phyloP scores from a whole-genome alignment of 2,329 filamentous ascomycete genomes.

The Hirsutella minnesotensis region DNA sequence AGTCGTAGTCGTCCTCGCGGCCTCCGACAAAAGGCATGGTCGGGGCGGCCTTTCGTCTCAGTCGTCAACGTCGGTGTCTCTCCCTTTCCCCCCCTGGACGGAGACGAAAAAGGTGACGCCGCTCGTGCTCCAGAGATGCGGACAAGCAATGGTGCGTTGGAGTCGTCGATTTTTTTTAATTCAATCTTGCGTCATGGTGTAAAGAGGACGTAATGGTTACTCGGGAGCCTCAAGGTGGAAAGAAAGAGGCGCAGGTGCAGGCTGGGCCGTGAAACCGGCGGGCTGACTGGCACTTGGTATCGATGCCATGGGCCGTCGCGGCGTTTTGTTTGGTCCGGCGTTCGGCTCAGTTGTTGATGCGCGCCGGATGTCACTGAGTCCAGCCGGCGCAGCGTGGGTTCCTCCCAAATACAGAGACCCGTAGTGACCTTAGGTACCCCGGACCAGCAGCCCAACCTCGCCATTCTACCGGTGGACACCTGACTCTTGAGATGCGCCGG shows the following conservation, averaged over 20 bases:
- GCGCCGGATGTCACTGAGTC: background rate
- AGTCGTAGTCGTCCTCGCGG: conserved; percentile 11
- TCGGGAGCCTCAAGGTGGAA: background rate
- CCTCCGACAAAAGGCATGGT: conserved; percentile 23
- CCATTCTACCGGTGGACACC: too few species aligned
- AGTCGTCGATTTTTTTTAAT: too few species aligned
- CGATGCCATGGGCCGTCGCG: too few species aligned
- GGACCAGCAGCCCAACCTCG: too few species aligned
- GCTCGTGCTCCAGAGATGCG: too few species aligned
- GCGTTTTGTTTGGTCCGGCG: conserved; percentile 2
- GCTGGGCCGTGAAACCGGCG: background rate
- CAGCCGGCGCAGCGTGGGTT: too few species aligned
- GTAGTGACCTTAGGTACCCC: too few species aligned
- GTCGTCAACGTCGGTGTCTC: background rate
- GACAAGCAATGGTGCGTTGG: too few species aligned
- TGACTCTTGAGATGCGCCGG: too few species aligned
- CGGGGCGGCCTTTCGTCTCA: background rate
- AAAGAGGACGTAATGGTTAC: background rate
- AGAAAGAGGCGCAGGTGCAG: background rate
- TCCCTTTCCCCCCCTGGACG: background rate
- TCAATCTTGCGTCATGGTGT: background rate
- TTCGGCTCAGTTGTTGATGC: conserved; percentile 3
- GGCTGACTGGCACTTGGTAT: too few species aligned
- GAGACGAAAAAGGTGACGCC: too few species aligned
- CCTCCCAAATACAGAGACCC: too few species aligned